These are phyloP conservation scores for Nissolia schottii DNA, from an alignment of 306 rosid species.

Conservation along the genomic window DNA sequence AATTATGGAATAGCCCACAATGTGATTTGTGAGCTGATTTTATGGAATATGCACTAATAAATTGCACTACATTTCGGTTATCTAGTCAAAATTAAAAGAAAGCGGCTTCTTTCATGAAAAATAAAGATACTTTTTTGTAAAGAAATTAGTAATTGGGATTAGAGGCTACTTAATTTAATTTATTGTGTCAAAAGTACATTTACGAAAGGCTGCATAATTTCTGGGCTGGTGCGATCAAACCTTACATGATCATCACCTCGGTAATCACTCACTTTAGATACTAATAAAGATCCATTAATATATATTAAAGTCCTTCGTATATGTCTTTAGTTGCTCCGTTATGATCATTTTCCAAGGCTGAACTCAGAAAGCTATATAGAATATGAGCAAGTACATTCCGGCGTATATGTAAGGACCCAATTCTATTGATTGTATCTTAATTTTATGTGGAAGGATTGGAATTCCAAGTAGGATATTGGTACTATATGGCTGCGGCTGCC, in stretches of 20 bases:
- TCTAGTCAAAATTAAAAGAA: constrained; percentile 3
- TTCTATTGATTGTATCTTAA: background rate
- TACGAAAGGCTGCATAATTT: constrained; percentile 21
- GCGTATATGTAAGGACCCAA: constrained; percentile 9
- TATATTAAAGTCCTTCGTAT: background rate
- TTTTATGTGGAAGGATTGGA: background rate
- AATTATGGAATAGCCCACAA: background rate
- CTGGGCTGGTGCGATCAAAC: constrained; percentile 13
- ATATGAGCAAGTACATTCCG: background rate
- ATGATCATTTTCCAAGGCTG: background rate
- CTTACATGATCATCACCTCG: constrained; percentile 2
- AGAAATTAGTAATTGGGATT: background rate
- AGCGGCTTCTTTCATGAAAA: constrained; percentile 2
- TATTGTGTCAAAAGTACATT: constrained; percentile 1
- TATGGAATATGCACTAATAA: background rate
- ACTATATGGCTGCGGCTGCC: background rate
- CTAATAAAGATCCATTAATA: no score
- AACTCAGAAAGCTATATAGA: background rate
- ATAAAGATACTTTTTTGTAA: background rate
- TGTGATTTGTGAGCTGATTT: constrained; percentile 1
- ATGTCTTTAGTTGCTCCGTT: no score
- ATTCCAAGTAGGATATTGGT: background rate
- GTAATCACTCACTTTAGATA: background rate
- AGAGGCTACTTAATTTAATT: constrained; percentile 8
- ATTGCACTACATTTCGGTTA: background rate